These are phyloP conservation scores for Arthromyces matolae DNA, from an alignment of 768 basidiomycete genomes.

Conservation along the genomic window DNA sequence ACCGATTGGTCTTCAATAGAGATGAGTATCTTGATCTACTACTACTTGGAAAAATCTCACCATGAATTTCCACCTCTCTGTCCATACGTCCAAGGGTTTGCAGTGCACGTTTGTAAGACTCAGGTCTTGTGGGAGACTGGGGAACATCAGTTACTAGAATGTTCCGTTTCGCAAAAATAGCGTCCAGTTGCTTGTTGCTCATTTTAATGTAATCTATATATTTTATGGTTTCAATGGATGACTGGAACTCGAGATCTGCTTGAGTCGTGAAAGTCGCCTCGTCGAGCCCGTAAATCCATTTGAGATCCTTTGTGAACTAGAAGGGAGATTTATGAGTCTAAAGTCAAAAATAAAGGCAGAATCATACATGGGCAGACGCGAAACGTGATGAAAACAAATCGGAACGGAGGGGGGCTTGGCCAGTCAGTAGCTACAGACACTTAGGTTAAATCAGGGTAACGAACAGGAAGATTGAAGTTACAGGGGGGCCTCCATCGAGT, in stretches of 20 bases:
- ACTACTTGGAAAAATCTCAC: background rate
- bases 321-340: background rate
- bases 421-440: too few species aligned
- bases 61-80: background rate
- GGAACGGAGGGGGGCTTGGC: too few species aligned
- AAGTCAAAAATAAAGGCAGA: background rate
- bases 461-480: too few species aligned
- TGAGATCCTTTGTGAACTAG: background rate
- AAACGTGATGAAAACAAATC: too few species aligned
- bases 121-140: too few species aligned
- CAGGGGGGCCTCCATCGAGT: too few species aligned
- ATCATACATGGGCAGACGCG: background rate
- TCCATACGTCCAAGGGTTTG: background rate
- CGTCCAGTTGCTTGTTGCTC: background rate
- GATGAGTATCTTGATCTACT: background rate
- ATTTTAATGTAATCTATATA: background rate
- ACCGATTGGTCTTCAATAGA: background rate
- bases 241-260: background rate
- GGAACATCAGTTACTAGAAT: background rate
- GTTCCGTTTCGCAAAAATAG: background rate
- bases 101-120: background rate
- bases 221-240: background rate
- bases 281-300: background rate
- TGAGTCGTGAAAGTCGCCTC: background rate
- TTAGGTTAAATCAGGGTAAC: too few species aligned